Conservation (phyloP, 345 rosid genomes). For the Eucalyptus rudis region DNA sequence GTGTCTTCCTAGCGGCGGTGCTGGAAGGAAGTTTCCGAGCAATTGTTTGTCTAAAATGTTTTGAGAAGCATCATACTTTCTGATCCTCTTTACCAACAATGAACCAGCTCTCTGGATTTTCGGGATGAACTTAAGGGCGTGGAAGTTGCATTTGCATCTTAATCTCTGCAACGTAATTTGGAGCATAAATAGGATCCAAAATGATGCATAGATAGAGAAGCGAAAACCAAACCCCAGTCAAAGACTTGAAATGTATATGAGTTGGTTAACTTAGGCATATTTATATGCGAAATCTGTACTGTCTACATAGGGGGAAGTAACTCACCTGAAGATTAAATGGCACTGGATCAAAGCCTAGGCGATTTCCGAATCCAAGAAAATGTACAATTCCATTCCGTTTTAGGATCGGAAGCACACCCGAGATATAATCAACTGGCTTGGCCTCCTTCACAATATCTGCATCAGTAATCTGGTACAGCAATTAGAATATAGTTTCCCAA, state of each 20-base stretch:
- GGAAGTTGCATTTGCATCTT: constrained; percentile 94
- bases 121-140: constrained; percentile 62
- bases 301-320: background rate
- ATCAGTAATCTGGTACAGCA: constrained; percentile 63
- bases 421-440: constrained; percentile 43
- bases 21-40: constrained; percentile 38
- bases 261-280: background rate
- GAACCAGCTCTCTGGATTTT: constrained; percentile 67
- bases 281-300: background rate
- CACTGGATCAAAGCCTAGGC: constrained; percentile 83
- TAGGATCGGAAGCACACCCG: constrained; percentile 52
- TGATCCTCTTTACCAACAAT: constrained; percentile 54
- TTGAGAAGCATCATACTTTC: constrained; percentile 22
- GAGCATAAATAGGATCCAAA: background rate
- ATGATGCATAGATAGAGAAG: background rate
- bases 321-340: constrained; percentile 70
- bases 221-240: background rate
- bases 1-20: constrained; percentile 4
- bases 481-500: background rate
- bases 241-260: background rate
- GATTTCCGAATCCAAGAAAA: constrained; percentile 83
- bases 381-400: constrained; percentile 51
- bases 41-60: constrained; percentile 50
- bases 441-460: constrained; percentile 79
- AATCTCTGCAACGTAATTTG: constrained; percentile 31